Conservation (phyloP, 2,329 filamentous ascomycete genomes). For the Trichoderma cornu-damae region DNA sequence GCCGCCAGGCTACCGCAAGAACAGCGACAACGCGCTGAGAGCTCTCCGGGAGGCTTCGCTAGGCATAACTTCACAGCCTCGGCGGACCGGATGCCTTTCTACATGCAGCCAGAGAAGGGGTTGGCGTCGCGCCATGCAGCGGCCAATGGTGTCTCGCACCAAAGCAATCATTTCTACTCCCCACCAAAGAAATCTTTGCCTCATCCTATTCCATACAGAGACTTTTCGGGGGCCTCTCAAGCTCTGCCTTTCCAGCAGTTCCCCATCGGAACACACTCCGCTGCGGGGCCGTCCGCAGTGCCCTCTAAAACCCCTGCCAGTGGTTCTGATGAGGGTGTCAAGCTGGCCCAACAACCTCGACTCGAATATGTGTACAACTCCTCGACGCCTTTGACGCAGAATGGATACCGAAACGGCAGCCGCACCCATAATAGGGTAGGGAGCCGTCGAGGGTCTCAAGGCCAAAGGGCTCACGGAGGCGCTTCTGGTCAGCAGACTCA, state of each 20-base stretch:
- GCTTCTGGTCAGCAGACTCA: not conserved
- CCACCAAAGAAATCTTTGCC: not conserved
- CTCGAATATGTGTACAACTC: not conserved
- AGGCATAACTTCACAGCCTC: not conserved
- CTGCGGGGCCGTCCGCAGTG: not conserved
- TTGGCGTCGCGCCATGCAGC: not conserved
- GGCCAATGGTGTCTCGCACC: not conserved
- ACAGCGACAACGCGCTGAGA: not conserved
- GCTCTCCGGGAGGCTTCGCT: not conserved
- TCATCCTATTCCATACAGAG: not conserved
- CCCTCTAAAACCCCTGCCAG: not conserved
- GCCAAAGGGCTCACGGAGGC: constrained; percentile 2
- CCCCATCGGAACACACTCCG: not conserved
- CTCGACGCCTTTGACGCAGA: not conserved
- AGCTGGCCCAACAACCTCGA: not conserved
- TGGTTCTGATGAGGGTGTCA: not conserved
- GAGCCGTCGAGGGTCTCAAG: constrained; percentile 6
- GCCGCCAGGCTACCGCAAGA: not conserved
- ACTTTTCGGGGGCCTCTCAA: not conserved
- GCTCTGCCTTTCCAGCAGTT: not conserved
- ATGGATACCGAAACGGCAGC: not conserved
- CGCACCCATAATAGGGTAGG: not conserved
- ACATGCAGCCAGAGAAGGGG: constrained; percentile 12
- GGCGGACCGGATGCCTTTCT: not conserved
- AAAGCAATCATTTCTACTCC: not conserved